phyloP scores from a whole-genome alignment of 2,329 filamentous ascomycete species.

The Beauveria pseudobassiana region DNA sequence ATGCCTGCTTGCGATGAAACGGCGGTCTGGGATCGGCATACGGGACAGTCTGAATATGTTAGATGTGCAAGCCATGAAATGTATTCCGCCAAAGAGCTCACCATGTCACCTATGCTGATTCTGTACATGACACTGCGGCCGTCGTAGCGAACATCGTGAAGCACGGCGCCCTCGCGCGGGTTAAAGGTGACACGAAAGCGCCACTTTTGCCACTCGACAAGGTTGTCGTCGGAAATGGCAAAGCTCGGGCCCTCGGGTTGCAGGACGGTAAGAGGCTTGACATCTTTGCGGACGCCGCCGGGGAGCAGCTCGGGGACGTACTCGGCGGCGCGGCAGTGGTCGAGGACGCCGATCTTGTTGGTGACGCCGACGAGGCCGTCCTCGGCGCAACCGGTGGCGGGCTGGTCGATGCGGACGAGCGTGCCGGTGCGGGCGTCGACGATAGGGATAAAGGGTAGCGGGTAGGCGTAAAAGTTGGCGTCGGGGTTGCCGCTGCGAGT shows the following conservation, averaged over 20 bases:
- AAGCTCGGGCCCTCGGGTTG: conserved; percentile 32
- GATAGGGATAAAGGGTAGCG: conserved; percentile 41
- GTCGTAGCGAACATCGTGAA: conserved; percentile 63
- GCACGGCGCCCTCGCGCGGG: conserved; percentile 58
- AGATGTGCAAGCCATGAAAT: background rate
- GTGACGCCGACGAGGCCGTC: conserved; percentile 19
- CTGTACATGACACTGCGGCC: conserved; percentile 59
- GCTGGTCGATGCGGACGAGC: conserved; percentile 27
- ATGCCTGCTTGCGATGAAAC: conserved; percentile 60
- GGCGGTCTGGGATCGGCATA: conserved; percentile 58
- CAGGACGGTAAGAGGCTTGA: conserved; percentile 49
- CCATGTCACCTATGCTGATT: conserved; percentile 61
- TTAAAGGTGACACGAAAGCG: conserved; percentile 62
- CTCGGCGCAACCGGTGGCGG: conserved; percentile 24
- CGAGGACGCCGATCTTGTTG: conserved; percentile 16
- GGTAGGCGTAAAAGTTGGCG: conserved; percentile 49
- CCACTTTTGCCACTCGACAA: conserved; percentile 57
- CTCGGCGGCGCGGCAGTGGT: conserved; percentile 27
- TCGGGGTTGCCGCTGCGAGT: conserved; percentile 32
- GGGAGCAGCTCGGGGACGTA: conserved; percentile 35
- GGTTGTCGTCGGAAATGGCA: conserved; percentile 34
- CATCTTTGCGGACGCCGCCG: conserved; percentile 36
- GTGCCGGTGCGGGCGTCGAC: conserved; percentile 24
- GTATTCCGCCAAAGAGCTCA: conserved; percentile 16
- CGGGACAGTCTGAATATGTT: conserved; percentile 37